A percentile compares a stretch with the other conserved stretches of the same genome.
phyloP scores from a whole-genome alignment of 2,329 filamentous ascomycete genomes.

The Aspergillus sergii region DNA sequence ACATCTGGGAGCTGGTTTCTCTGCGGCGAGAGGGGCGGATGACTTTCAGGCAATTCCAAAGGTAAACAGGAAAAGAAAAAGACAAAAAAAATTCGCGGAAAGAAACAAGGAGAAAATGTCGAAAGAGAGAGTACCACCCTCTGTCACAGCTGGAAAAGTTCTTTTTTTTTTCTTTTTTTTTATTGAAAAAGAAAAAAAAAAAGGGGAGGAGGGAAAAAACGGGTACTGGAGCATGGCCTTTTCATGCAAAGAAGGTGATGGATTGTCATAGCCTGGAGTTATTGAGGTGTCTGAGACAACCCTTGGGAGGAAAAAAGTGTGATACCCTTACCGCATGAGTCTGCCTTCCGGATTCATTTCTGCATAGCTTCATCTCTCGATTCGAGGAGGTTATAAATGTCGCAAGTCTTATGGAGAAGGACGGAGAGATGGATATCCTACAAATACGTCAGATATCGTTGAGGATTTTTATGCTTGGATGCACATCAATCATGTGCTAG shows the following conservation, averaged over 20 bases:
- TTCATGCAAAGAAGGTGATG: constrained; percentile 30
- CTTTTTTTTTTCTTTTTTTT: constrained; percentile 7
- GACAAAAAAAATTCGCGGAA: constrained; percentile 11
- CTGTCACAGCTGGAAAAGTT: constrained; percentile 32
- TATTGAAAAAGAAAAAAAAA: no score
- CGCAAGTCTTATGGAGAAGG: constrained; percentile 27
- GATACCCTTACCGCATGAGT: constrained; percentile 47
- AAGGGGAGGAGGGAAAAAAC: background rate
- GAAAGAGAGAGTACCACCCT: constrained; percentile 21
- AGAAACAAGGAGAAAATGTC: constrained; percentile 13
- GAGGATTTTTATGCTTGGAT: constrained; percentile 29
- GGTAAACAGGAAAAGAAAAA: constrained; percentile 18
- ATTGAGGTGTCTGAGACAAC: constrained; percentile 43
- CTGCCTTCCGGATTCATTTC: constrained; percentile 40
- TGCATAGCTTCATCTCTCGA: constrained; percentile 41
- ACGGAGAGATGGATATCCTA: constrained; percentile 29
- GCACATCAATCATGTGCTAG: constrained; percentile 23
- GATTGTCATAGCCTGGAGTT: constrained; percentile 41
- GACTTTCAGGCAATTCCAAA: constrained; percentile 11
- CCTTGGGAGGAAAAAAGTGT: constrained; percentile 42
- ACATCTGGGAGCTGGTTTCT: constrained; percentile 29
- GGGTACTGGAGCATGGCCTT: constrained; percentile 33
- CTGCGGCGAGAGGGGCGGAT: constrained; percentile 13
- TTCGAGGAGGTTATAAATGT: constrained; percentile 30
- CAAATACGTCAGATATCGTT: constrained; percentile 34